Evolutionary conservation across 495 filamentous ascomycete species (phyloP).

Genomic region (Xylaria bambusicola): DNA sequence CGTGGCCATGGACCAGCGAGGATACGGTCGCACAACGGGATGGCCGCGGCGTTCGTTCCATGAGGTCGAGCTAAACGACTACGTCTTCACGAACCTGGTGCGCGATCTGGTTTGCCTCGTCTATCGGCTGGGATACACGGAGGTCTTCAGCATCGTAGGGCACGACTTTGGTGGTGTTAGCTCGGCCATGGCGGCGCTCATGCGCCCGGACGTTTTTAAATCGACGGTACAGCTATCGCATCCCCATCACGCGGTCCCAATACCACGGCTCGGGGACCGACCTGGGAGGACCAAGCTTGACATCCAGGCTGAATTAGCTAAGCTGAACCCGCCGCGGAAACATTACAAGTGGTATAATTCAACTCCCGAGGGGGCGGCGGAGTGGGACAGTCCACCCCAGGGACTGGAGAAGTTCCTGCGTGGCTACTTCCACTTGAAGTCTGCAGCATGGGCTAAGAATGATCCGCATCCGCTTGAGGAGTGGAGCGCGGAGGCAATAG

Average conservation of each 20-base stretch:
- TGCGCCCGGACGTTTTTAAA: slow-evolving; percentile 65
- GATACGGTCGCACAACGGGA: slow-evolving; percentile 66
- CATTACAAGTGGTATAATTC: slow-evolving; percentile 76
- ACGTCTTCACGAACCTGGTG: slow-evolving; percentile 59
- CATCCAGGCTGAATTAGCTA: slow-evolving; percentile 58
- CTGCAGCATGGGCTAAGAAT: slow-evolving; percentile 60
- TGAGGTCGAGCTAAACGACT: slow-evolving; percentile 58
- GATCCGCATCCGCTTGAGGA: slow-evolving; percentile 51
- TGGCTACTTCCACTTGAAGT: slow-evolving; percentile 70
- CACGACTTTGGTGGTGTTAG: slow-evolving; percentile 68
- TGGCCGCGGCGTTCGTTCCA: slow-evolving; percentile 56
- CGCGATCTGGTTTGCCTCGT: slow-evolving; percentile 64
- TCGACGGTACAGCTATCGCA: slow-evolving; percentile 55
- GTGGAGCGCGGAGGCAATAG: slow-evolving; percentile 59
- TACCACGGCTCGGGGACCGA: slow-evolving; percentile 22
- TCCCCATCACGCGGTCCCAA: slow-evolving; percentile 27
- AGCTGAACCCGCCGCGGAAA: slow-evolving; percentile 55
- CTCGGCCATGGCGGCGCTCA: slow-evolving; percentile 60
- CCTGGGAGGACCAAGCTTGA: slow-evolving; percentile 33
- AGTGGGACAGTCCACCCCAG: slow-evolving; percentile 58
- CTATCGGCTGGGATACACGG: slow-evolving; percentile 58
- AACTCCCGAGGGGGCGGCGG: slow-evolving; percentile 51
- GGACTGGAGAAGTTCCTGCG: slow-evolving; percentile 61
- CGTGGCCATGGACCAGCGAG: slow-evolving; percentile 67
- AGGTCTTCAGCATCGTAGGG: slow-evolving; percentile 62